Percentiles rank a stretch among this genome's conserved stretches.
phyloP scores from a whole-genome alignment of 495 filamentous ascomycete species.

The Jackrogersella minutella region DNA sequence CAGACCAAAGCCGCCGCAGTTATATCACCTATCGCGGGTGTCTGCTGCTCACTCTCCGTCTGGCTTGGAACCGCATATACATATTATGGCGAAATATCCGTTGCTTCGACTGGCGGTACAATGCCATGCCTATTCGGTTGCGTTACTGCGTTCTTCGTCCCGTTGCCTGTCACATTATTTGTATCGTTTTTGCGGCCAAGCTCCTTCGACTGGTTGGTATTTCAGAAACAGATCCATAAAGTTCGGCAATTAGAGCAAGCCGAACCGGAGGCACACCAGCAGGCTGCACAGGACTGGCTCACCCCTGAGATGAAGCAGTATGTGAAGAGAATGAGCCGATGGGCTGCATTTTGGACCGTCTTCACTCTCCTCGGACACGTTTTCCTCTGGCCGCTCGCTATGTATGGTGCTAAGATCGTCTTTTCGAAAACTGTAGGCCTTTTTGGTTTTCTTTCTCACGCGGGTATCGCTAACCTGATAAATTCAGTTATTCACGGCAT shows the following conservation, averaged over 20 bases:
- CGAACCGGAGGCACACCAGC: neutral
- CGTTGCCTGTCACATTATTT: neutral
- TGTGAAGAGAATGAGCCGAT: constrained; percentile 5
- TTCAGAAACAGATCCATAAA: neutral
- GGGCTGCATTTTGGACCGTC: neutral
- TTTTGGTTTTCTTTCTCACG: neutral
- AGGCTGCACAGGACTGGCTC: neutral
- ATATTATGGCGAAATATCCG: neutral
- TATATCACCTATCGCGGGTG: neutral
- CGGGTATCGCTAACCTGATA: neutral
- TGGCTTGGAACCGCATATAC: constrained; percentile 9
- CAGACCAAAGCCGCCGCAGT: constrained; percentile 3
- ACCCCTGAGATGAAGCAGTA: neutral
- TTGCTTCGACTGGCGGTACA: constrained; percentile 3
- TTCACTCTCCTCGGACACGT: constrained; percentile 3
- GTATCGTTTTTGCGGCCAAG: neutral
- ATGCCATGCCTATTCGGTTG: constrained; percentile 8
- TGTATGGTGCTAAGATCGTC: constrained; percentile 7
- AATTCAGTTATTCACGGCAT: constrained; percentile 9
- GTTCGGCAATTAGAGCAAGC: neutral
- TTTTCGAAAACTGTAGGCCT: neutral
- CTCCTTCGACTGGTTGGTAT: constrained; percentile 2
- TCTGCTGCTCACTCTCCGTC: neutral
- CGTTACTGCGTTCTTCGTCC: constrained; percentile 3
- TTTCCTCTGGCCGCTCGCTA: constrained; percentile 4